These are phyloP conservation scores for Cryphonectria parasitica DNA, from an alignment of 2,329 filamentous ascomycete genomes.

Conservation along the genomic window DNA sequence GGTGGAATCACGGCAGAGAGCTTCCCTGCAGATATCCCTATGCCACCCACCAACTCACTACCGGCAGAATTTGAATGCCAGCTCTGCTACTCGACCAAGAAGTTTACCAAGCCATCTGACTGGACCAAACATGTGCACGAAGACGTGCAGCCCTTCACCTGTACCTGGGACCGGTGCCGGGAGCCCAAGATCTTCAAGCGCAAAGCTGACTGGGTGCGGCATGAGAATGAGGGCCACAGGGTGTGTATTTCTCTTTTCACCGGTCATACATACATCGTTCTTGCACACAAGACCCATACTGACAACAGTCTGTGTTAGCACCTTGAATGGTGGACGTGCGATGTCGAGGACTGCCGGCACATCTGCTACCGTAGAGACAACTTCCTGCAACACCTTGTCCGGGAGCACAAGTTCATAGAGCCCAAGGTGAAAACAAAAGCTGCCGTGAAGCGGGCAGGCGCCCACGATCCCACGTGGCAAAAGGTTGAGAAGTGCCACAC, in stretches of 20 bases:
- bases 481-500: constrained; percentile 78
- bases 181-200: constrained; percentile 93
- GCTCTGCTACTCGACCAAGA: constrained; percentile 83
- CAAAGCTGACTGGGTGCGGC: constrained; percentile 93
- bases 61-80: constrained; percentile 91
- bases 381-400: constrained; percentile 88
- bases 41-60: constrained; percentile 75
- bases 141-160: constrained; percentile 91
- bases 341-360: constrained; percentile 79
- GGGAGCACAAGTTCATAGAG: constrained; percentile 85
- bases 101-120: constrained; percentile 87
- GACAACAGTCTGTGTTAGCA: constrained; percentile 47
- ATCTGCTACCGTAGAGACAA: constrained; percentile 88
- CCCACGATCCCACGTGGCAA: constrained; percentile 70
- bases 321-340: constrained; percentile 88
- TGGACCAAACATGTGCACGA: constrained; percentile 98
- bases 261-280: too few relatives aligned
- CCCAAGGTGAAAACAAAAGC: constrained; percentile 79
- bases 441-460: constrained; percentile 62
- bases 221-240: constrained; percentile 89
- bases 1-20: constrained; percentile 71
- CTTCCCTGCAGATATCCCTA: constrained; percentile 80
- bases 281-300: neutral
- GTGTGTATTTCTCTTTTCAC: constrained; percentile 12
- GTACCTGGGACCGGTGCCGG: constrained; percentile 81